Percentiles rank a stretch among this genome's conserved stretches.
phyloP scores from a whole-genome alignment of 805 yeast species.

The Komagataella mondaviorum region DNA sequence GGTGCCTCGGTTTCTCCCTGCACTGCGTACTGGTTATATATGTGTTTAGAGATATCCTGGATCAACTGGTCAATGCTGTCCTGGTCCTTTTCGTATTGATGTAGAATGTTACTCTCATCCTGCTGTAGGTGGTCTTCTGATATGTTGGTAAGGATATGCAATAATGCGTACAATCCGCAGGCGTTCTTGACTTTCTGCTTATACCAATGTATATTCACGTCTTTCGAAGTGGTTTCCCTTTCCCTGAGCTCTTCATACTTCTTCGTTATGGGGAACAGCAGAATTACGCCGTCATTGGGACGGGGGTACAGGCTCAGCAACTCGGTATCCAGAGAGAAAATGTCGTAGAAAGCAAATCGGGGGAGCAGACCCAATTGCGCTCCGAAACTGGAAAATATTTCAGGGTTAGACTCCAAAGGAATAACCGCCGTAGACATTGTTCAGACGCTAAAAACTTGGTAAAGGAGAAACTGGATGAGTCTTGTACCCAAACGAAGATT shows the following conservation, averaged over 20 bases:
- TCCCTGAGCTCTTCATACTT: constrained; percentile 39
- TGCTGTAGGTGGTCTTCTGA: constrained; percentile 16
- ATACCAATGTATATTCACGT: constrained; percentile 46
- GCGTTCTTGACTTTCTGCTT: constrained; percentile 79
- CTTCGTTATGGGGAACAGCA: constrained; percentile 70
- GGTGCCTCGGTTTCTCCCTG: constrained; percentile 65
- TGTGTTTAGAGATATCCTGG: constrained; percentile 10
- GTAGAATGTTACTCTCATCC: constrained; percentile 1
- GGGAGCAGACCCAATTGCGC: constrained; percentile 53
- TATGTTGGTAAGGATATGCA: constrained; percentile 43
- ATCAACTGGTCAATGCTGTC: constrained; percentile 11
- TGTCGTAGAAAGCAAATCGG: constrained; percentile 56
- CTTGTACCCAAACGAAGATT: no score
- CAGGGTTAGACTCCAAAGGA: constrained; percentile 88
- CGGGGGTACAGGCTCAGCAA: constrained; percentile 68
- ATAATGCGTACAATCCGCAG: constrained; percentile 83
- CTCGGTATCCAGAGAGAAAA: constrained; percentile 81
- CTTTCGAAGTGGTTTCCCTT: constrained; percentile 7
- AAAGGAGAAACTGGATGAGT: no score
- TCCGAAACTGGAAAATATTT: constrained; percentile 61
- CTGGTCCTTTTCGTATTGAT: constrained; percentile 8
- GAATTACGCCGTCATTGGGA: constrained; percentile 63
- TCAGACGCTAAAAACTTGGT: constrained; percentile 21
- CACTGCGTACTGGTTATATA: constrained; percentile 18
- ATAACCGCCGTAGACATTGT: constrained; percentile 40